Percentiles rank a stretch among this genome's conserved stretches.
Conservation (phyloP, 306 rosid genomes). For the Pachyrhizus erosus region DNA sequence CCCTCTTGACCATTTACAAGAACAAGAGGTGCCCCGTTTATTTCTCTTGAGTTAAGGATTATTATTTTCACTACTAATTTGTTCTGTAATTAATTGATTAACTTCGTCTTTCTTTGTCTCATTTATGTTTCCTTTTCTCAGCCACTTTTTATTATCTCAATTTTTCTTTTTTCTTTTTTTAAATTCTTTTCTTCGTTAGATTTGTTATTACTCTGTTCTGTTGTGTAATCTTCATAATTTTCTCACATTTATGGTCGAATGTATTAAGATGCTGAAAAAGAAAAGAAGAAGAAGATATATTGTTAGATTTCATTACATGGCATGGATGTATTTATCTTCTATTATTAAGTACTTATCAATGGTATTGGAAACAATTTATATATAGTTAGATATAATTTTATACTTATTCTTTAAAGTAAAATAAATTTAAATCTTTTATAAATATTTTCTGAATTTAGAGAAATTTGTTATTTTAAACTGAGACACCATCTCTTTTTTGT, state of each 20-base stretch:
- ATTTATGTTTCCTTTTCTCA: background rate
- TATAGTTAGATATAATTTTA: background rate
- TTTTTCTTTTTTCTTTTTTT: background rate
- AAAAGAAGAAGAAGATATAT: background rate
- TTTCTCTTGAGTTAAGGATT: slow-evolving; percentile 57
- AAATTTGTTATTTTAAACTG: background rate
- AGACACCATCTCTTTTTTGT: background rate
- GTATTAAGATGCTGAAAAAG: background rate
- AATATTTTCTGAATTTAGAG: background rate
- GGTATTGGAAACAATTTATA: background rate
- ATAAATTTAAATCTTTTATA: background rate
- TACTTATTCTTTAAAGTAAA: background rate
- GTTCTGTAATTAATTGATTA: background rate
- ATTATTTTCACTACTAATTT: slow-evolving; percentile 15
- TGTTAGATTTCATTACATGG: background rate
- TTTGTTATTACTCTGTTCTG: background rate
- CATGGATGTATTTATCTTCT: background rate
- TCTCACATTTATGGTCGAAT: background rate
- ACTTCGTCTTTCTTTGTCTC: background rate
- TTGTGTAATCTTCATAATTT: slow-evolving; percentile 8
- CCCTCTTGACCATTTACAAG: slow-evolving; percentile 51
- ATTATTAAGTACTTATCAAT: background rate
- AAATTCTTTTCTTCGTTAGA: background rate
- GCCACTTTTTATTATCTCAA: background rate
- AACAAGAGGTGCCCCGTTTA: slow-evolving; percentile 74